These are phyloP conservation scores for Casaregolazyma lundiana DNA, from an alignment of 1,139 yeast species.

Conservation along the genomic window DNA sequence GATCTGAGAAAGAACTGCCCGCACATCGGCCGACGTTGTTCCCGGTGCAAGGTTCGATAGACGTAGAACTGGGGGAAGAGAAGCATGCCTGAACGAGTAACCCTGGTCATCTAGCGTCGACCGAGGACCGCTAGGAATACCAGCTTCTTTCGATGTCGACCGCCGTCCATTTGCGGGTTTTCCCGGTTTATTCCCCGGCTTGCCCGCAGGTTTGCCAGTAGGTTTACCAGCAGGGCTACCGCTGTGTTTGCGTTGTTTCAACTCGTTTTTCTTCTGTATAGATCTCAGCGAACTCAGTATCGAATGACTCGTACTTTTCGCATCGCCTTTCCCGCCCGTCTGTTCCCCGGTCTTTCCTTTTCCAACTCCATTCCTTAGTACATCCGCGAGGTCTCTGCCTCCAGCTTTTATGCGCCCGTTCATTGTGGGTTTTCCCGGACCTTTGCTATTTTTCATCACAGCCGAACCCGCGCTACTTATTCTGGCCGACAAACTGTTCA, in stretches of 20 bases:
- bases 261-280: not conserved
- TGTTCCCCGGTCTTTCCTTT: not conserved
- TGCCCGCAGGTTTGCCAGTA: too few species aligned
- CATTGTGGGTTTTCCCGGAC: too few species aligned
- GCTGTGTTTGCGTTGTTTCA: not conserved
- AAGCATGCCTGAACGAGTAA: constrained; percentile 24
- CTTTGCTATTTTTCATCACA: not conserved
- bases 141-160: not conserved
- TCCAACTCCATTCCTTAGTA: not conserved
- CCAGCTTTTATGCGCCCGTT: too few species aligned
- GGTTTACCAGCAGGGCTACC: too few species aligned
- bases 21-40: constrained; percentile 28
- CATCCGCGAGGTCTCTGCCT: not conserved
- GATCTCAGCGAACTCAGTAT: not conserved
- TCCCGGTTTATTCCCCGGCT: too few species aligned
- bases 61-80: constrained; percentile 28
- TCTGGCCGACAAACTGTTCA: not conserved
- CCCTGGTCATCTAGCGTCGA: not conserved
- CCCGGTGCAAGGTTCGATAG: constrained; percentile 26
- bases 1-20: constrained; percentile 23
- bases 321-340: too few species aligned
- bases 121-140: not conserved
- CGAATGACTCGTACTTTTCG: not conserved
- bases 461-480: not conserved
- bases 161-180: too few species aligned